phyloP scores from a whole-genome alignment of 1,139 yeast genomes.

The Suhomyces yuchorum region DNA sequence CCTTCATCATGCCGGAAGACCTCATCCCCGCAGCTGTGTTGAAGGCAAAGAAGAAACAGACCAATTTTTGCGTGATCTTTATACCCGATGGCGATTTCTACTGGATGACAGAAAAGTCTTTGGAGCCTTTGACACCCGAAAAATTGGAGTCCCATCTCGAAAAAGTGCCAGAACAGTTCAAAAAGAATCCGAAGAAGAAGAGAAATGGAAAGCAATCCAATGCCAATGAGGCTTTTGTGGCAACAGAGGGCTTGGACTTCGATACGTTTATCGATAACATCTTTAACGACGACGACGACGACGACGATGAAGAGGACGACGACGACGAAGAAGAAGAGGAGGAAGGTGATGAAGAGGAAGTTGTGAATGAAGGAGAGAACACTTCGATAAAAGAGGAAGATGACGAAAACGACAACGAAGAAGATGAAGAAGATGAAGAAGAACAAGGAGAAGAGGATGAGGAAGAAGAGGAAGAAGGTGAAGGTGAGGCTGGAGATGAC shows the following conservation, averaged over 20 bases:
- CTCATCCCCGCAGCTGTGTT: conserved; percentile 43
- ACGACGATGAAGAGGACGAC: conserved; percentile 30
- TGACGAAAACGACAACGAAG: conserved; percentile 25
- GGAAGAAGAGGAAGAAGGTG: conserved; percentile 14
- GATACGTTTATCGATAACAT: conserved; percentile 41
- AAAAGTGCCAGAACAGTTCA: conserved; percentile 32
- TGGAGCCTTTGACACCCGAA: conserved; percentile 35
- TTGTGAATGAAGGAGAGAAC: background rate
- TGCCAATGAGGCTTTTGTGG: conserved; percentile 44
- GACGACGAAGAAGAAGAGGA: conserved; percentile 35
- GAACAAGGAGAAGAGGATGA: conserved; percentile 17
- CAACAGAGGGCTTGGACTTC: conserved; percentile 41
- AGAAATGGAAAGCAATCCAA: conserved; percentile 33
- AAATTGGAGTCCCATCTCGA: conserved; percentile 31
- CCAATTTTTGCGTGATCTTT: conserved; percentile 47
- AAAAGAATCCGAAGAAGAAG: conserved; percentile 22
- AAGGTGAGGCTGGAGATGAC: conserved; percentile 12
- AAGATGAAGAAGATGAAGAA: conserved; percentile 28
- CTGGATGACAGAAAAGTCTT: conserved; percentile 47
- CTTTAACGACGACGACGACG: conserved; percentile 25
- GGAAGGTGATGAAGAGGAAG: conserved; percentile 27
- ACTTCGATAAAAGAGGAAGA: conserved; percentile 16
- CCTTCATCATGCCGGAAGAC: conserved; percentile 47
- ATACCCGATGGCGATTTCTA: conserved; percentile 52
- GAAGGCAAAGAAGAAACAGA: conserved; percentile 41